A percentile compares a stretch with the other conserved stretches of the same genome.
Conservation (phyloP, 2,329 filamentous ascomycete species). For the Polytolypa hystricis region DNA sequence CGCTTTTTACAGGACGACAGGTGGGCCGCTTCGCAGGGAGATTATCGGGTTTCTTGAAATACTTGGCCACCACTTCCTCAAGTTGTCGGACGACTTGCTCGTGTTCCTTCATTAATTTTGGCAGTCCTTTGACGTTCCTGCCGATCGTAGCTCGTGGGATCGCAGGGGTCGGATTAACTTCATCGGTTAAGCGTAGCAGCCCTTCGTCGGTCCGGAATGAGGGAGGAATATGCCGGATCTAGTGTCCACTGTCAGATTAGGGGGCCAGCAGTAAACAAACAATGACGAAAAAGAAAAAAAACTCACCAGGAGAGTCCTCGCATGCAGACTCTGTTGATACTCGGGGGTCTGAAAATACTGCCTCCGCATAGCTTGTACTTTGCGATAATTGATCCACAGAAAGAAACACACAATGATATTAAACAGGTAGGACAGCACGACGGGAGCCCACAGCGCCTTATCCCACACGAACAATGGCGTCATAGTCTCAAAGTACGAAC, state of each 20-base stretch:
- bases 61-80: constrained; percentile 75
- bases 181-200: constrained; percentile 70
- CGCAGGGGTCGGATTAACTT: constrained; percentile 65
- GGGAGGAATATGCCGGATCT: constrained; percentile 75
- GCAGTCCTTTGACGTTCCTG: constrained; percentile 83
- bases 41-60: constrained; percentile 74
- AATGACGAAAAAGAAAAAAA: constrained; percentile 4
- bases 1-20: constrained; percentile 70
- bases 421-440: constrained; percentile 51
- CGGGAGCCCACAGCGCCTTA: constrained; percentile 47
- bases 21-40: constrained; percentile 66
- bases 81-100: constrained; percentile 68
- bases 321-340: constrained; percentile 78
- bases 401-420: constrained; percentile 68
- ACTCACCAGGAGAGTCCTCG: constrained; percentile 48
- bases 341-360: constrained; percentile 76
- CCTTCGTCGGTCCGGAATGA: constrained; percentile 74
- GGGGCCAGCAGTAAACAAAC: too few species aligned
- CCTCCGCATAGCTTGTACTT: constrained; percentile 58
- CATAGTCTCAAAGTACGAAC: constrained; percentile 30
- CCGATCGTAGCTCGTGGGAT: constrained; percentile 73
- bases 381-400: constrained; percentile 82
- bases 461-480: constrained; percentile 42
- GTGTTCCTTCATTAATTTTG: constrained; percentile 74
- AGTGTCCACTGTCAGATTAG: constrained; percentile 1